Base-by-base conservation (phyloP, 1,284 basidiomycete species). In the Sanguinoderma infundibulare region DNA sequence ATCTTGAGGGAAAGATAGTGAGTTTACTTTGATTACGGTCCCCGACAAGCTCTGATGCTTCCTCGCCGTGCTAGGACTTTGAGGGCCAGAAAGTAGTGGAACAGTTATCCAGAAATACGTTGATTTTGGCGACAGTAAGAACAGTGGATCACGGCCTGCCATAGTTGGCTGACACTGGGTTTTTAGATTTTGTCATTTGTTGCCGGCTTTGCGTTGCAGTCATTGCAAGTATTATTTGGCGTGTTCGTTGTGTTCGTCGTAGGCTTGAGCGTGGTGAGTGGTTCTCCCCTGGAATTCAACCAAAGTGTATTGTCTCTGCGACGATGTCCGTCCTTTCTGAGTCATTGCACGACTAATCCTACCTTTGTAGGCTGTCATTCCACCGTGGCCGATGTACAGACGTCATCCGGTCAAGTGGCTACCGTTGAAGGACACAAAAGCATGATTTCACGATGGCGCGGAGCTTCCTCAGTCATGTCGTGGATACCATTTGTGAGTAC, bases 321-420 rank as follows among this genome's bases (percentile, higher is more conserved):
- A n/a, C n/a, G 36, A 38, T 38, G 36, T 14, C 10, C 5, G 35
- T 14, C 12, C 35, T 36, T 38, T 38, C 3, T 38, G 36, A 17
- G n/a, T 7, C 8, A 0, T 26, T 14, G 1, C 2, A 49, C 7
- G 8, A 32, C 42, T 50, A 14, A 24, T 5, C 9, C 17, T n/a
- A 2, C n/a, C 32, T 38, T 24, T 20, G 6, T 58, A 91, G 90
- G 71, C 80, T 40, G 78, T 87, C n/a, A 65, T 92, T 5, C 90
- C 90, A 0, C 86, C 86, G 12, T 92, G 91, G 91, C 83, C 85
- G 0, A 75, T 82, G 72, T 90, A 82, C 73, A 90, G 87, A 64
- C 75, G 73, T 17, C 79, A 91, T 69, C 84, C 89, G 20, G 84
- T 90, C 50, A 76, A 81, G 65, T 92, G 90, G 90, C 75, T 88